Evolutionary conservation across 495 filamentous ascomycete genomes (phyloP), one percentile per base, ranked within the genome.

Genomic region (Lepraria neglecta): DNA sequence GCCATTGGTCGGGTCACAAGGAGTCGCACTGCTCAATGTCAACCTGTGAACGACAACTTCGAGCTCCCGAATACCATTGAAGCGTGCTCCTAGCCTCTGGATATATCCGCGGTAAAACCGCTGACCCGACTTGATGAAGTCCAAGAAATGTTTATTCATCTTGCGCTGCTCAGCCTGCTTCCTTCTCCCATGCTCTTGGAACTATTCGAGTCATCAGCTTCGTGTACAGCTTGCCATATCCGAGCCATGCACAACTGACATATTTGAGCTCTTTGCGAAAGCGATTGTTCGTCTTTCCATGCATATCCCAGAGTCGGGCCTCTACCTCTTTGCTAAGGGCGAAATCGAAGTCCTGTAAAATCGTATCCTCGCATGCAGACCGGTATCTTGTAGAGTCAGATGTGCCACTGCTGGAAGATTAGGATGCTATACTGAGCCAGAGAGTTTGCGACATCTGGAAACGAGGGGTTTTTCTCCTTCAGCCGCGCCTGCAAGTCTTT

Each of bases 101-200:
- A 98, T 85, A 64, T 88, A 92, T 51, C 84, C 84, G 56, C 85
- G 81, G 74, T 97, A 98, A 72, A 95, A 97, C 52, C 83, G 82
- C 67, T 92, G 87, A 59, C 88, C 86, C 4, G 83, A 85, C 73
- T 92, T 96, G 67, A 97, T 84, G 70, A 92, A 97, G 59, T 81
- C 80, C 40, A 85, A 72, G 70, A 92, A 98, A 61, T 83, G 79
- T 73, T 87, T 90, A 67, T 87, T 84, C 12, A 89, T 73, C 70
- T 92, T 96, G 30, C 92, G 84, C 64, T 80, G 78, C 68, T 91
- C 85, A 4, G 95, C 90, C 30, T 84, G 82, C 60, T 85, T 80
- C 67, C 83, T 83, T 58, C 76, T 78, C 51, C 74, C 77, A 59
- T 78, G 75, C 48, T 82, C 77, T 58, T 75, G 77, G 58, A 82